Base-by-base conservation (phyloP, 1,284 basidiomycete genomes). In the Pseudozyma thailandica region DNA sequence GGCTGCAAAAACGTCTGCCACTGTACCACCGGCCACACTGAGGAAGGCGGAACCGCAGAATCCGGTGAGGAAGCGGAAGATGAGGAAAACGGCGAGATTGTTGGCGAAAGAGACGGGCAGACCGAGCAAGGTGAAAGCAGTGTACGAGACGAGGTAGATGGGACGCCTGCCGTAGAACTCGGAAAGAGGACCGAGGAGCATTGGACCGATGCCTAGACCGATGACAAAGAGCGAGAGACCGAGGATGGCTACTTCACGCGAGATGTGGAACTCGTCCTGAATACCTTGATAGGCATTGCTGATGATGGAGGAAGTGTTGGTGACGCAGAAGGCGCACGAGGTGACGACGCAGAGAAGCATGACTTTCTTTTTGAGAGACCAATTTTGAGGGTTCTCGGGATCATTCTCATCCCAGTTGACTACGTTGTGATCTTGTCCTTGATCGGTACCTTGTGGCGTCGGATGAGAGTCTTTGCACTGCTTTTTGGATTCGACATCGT, bases 161-260 rank as follows among this genome's bases (percentile, higher is more conserved):
- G 71, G 74, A 33, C 66, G 37, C 4, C 75, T 44, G 2, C 90
- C 90, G 68, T 87, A 86, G 25, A 88, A 85, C 72, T 88, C 87
- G 39, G 85, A 86, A 6, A 87, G 71, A 0, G 88, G 88, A 0
- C 88, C 89, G 4, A 89, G 85, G 3, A 76, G 43, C 58, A 77
- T 59, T 5, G 77, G 77, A 1, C 76, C 76, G n/a, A 78, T 52
- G 4, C 74, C 76, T 1, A 78, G 57, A 1, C 88, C 89, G 18
- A 82, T 69, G 18, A 87, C 86, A 50, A 89, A 93, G 6, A 93
- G 78, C 55, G 88, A 90, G 37, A 93, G 86, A 3, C 87, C 86
- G 12, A 93, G 86, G 82, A 91, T 88, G 2, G 92, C 89, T 65
- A 92, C 89, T 64, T 88, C 87, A 28, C 86, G 85, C 2, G 87